Base-by-base conservation (phyloP, 129 eudicot genomes). In the Tagetes erecta region DNA sequence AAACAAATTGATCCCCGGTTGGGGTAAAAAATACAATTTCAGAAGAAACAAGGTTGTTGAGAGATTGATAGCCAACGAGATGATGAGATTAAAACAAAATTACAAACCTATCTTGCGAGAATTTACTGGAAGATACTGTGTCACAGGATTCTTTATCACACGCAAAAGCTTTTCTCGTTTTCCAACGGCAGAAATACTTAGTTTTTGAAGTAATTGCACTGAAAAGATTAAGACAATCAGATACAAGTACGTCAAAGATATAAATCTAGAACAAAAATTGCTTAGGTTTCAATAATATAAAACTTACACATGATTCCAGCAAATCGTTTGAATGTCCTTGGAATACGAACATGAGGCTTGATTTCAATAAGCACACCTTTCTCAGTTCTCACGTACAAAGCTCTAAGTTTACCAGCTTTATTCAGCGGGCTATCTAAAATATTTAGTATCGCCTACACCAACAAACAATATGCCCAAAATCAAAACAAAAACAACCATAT, bases 301-400 rank as follows among this genome's bases (percentile, higher is more conserved):
- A 72, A 82, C 98, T 85, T 78, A 91, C 99, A 82, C 87, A 94
- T 94, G 84, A 94, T 83, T 56, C 99, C 99, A 31, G 99, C 85
- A 76, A 94, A 94, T 2, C 99, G 89, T 78, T 90, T 88, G 55
- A 81, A 88, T 38, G 99, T 94, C 79, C 99, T 86, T 50, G 99
- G 99, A 82, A 94, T 87, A 76, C 99, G 99, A 73, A 84, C 96
- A 75, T 86, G 86, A 75, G 99, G 99, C 62, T 90, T 94, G 68
- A 94, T 87, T 72, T 94, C 91, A 73, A 94, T 83, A 76, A 94
- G 97, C 34, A 90, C 85, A 37, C 93, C 96, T 65, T 94, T 87
- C 82, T 94, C 93, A 0, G 99, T 94, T 80, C 83, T 91, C 63
- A 94, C 99, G 80, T 94, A 94, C 71, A 94, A 70, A 74, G 97